Conservation (phyloP, 306 rosid species). For the Glycine latifolia region DNA sequence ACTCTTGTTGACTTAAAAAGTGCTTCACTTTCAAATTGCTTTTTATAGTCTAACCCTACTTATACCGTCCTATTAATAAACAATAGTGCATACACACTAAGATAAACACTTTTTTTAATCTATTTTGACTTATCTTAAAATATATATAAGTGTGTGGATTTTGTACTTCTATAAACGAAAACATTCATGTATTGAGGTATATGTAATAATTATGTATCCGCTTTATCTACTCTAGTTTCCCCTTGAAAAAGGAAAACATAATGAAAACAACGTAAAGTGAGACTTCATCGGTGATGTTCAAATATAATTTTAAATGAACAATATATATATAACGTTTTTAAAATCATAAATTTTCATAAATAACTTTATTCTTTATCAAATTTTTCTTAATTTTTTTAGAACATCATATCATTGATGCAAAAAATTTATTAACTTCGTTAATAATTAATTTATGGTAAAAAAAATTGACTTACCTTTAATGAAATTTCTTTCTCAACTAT, state of each 20-base stretch:
- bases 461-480: no score
- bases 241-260: neutral
- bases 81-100: neutral
- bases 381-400: no score
- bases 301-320: neutral
- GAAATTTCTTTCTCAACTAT: no score
- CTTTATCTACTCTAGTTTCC: neutral
- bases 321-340: neutral
- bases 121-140: neutral
- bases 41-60: constrained; percentile 33
- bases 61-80: neutral
- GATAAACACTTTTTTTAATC: neutral
- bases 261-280: neutral
- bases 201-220: neutral
- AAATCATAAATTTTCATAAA: neutral
- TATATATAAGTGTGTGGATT: neutral
- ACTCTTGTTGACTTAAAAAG: constrained; percentile 45
- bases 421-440: no score
- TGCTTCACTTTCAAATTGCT: constrained; percentile 19
- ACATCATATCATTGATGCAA: no score
- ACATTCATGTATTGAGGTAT: neutral
- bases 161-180: neutral
- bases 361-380: neutral
- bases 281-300: neutral
- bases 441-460: no score